Evolutionary conservation across 805 yeast species (phyloP).

Genomic region (Kuraishia cidri): DNA sequence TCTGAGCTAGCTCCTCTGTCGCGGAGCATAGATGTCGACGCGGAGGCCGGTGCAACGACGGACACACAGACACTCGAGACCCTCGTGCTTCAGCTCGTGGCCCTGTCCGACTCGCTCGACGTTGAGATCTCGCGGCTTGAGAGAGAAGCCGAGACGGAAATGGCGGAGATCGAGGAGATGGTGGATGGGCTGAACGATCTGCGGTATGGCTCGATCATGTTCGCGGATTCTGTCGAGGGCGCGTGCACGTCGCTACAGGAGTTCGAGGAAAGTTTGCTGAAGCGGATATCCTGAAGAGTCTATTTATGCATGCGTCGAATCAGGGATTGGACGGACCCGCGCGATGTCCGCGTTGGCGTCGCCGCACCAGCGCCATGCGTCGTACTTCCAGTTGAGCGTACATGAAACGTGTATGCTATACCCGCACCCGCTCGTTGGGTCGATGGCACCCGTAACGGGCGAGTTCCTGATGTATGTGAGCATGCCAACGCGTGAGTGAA

Average conservation of each 20-base stretch:
- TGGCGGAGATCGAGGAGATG: conserved; percentile 8
- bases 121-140: conserved; percentile 13
- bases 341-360: too few relatives aligned
- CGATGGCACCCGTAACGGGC: conserved; percentile 43
- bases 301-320: neutral
- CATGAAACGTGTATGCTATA: conserved; percentile 70
- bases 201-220: conserved; percentile 13
- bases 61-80: conserved; percentile 1
- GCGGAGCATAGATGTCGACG: too few relatives aligned
- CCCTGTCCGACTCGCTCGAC: conserved; percentile 17
- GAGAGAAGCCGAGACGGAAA: conserved; percentile 6
- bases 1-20: too few relatives aligned
- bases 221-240: conserved; percentile 9
- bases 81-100: conserved; percentile 10
- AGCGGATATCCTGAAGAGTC: too few relatives aligned
- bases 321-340: conserved; percentile 4
- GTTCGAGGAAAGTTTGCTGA: conserved; percentile 9
- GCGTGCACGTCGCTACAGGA: conserved; percentile 9
- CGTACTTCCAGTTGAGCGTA: conserved; percentile 80
- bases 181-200: conserved; percentile 20
- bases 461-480: conserved; percentile 50
- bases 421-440: conserved; percentile 48
- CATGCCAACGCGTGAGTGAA: conserved; percentile 77
- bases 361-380: conserved; percentile 68
- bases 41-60: too few relatives aligned